These are phyloP conservation scores for Alternaria dauci DNA, from an alignment of 2,329 filamentous ascomycete genomes.

Conservation along the genomic window DNA sequence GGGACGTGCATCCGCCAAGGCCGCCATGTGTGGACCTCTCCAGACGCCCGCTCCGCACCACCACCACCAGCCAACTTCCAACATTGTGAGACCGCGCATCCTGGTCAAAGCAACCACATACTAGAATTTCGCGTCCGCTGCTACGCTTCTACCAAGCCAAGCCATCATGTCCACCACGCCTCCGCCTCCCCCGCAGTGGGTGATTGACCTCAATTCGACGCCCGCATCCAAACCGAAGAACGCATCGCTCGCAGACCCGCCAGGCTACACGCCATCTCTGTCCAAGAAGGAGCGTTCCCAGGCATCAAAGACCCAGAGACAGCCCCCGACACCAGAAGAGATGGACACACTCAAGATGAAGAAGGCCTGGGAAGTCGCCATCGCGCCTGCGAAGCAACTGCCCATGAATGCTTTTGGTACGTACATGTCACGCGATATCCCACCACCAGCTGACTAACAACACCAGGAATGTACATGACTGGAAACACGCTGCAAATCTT, in stretches of 20 bases:
- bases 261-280: constrained; percentile 72
- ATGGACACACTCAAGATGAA: constrained; percentile 97
- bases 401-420: constrained; percentile 96
- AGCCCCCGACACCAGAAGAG: constrained; percentile 78
- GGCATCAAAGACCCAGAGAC: constrained; percentile 60
- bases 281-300: constrained; percentile 52
- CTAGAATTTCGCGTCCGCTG: background rate
- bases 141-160: background rate
- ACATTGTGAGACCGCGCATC: constrained; percentile 2
- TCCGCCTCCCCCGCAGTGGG: constrained; percentile 76
- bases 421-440: constrained; percentile 7
- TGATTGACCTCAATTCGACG: constrained; percentile 77
- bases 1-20: constrained; percentile 38
- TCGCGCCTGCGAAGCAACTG: constrained; percentile 90
- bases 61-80: constrained; percentile 6
- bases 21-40: constrained; percentile 18
- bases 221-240: constrained; percentile 72
- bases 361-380: constrained; percentile 97
- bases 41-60: constrained; percentile 12
- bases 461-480: constrained; percentile 91
- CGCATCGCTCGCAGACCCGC: constrained; percentile 79
- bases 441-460: background rate
- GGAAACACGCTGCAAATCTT: constrained; percentile 98
- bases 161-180: constrained; percentile 33
- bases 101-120: background rate